Percentiles rank a stretch among this genome's conserved stretches.
These are phyloP conservation scores for Protomyces pachydermus DNA, from an alignment of 1,139 yeast species.

Conservation along the genomic window DNA sequence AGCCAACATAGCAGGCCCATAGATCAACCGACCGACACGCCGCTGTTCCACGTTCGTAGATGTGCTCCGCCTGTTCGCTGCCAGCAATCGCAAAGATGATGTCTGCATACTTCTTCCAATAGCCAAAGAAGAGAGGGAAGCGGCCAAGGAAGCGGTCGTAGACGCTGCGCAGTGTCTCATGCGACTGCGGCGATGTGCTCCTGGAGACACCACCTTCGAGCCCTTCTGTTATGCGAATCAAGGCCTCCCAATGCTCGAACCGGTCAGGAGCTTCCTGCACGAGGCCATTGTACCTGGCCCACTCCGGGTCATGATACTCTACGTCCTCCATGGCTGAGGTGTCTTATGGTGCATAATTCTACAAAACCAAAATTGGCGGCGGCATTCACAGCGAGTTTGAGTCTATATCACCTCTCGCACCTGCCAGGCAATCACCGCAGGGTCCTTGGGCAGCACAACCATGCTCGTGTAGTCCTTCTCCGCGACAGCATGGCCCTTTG, in stretches of 20 bases:
- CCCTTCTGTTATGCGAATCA: slow-evolving; percentile 42
- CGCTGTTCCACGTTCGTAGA: slow-evolving; percentile 54
- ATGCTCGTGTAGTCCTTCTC: slow-evolving; percentile 59
- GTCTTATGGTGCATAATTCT: no score
- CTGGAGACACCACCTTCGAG: slow-evolving; percentile 46
- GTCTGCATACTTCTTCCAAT: slow-evolving; percentile 73
- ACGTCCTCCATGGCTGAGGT: slow-evolving; percentile 8
- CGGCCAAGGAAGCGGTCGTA: slow-evolving; percentile 55
- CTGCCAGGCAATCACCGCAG: slow-evolving; percentile 19
- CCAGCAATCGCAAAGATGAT: slow-evolving; percentile 60
- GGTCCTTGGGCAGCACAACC: slow-evolving; percentile 29
- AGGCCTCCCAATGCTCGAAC: slow-evolving; percentile 47
- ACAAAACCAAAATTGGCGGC: no score
- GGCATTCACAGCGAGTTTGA: no score
- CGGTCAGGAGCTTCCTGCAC: slow-evolving; percentile 22
- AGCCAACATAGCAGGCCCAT: slow-evolving; percentile 67
- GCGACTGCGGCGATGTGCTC: slow-evolving; percentile 43
- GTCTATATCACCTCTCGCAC: slow-evolving; percentile 1
- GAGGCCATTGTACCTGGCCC: slow-evolving; percentile 21
- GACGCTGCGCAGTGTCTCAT: slow-evolving; percentile 47
- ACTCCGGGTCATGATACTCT: slow-evolving; percentile 24
- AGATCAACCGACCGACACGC: slow-evolving; percentile 57
- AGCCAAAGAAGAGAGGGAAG: slow-evolving; percentile 69
- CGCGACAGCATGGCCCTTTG: slow-evolving; percentile 56
- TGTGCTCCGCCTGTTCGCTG: slow-evolving; percentile 46